Conservation (phyloP, 2,329 filamentous ascomycete species). For the Fusarium fujikuroi region DNA sequence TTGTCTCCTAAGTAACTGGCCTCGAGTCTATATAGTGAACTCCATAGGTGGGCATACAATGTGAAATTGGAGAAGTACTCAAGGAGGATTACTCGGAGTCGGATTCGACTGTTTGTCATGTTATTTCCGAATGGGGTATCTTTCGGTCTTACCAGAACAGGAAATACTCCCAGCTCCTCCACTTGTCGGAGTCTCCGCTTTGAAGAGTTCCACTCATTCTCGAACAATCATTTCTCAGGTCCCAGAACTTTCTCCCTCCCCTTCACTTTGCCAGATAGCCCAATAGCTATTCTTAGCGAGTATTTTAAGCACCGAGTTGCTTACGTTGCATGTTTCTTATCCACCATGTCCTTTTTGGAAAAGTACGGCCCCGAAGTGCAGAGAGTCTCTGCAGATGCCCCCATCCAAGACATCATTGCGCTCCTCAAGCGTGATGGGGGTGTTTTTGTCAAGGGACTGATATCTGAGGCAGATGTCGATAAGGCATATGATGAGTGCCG, state of each 20-base stretch:
- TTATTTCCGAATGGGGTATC: not conserved
- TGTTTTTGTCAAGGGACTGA: not conserved
- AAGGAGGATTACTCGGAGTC: not conserved
- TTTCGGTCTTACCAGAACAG: not conserved
- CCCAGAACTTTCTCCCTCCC: not conserved
- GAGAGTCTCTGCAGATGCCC: not conserved
- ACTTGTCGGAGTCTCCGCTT: not conserved
- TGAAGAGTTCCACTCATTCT: not conserved
- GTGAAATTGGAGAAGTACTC: not conserved
- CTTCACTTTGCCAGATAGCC: not conserved
- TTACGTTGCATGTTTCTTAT: fast-evolving
- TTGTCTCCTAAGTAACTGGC: fast-evolving
- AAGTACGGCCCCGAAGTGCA: conserved; percentile 3
- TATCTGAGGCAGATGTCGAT: not conserved
- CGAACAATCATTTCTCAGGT: not conserved
- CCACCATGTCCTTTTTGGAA: not conserved
- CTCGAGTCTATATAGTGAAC: not conserved
- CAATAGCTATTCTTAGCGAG: not conserved
- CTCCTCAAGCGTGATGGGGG: conserved; percentile 16
- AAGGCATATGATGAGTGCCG: not conserved
- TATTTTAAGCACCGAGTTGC: not conserved
- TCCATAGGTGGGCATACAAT: fast-evolving
- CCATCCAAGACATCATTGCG: not conserved
- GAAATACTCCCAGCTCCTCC: not conserved
- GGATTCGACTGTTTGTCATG: not conserved